Evolutionary conservation across 768 basidiomycete species (phyloP), one percentile per base, ranked within the genome.

Genomic region (Boletales sp.): DNA sequence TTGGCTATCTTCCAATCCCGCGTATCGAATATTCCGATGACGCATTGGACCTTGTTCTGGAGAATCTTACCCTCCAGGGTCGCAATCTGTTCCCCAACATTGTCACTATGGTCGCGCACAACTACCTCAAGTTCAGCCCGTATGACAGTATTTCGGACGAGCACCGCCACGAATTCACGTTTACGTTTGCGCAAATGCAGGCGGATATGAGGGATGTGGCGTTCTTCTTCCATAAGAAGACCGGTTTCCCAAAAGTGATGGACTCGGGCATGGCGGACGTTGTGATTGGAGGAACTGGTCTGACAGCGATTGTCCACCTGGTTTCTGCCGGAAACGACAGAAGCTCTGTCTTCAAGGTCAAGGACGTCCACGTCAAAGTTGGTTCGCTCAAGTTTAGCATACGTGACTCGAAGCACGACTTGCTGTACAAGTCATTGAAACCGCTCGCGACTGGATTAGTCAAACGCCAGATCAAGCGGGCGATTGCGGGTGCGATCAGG

Each of bases 21-120:
- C 86, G 93, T 32, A 82, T 94, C 64, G 94, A 97, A 69, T 98
- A 97, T 72, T 86, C 87, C 32, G 92, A 95, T 68, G 86, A 91
- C 45, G 63, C 76, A 7, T 71, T 94, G 52, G 94, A 97, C 59
- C 78, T 97, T 39, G 90, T 95, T 50, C 82, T 97, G 54, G 95
- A 97, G 76, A 97, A 95, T 67, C 79, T 97, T 31, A 87, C 89
- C 1, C 76, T 94, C 15, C 84, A 89, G 53, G 91, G 91, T 9
- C 81, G 84, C 37, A 95, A 97, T 71, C 71, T 99, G 3, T 86
- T 94, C 77, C 94, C 94, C 2, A 91, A 87, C 59, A 62, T 87
- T 51, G 76, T 90, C 43, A 71, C 77, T 5, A 53, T 88, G 48
- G 89, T 94, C 49, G 84, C 86, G 13, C 76, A 88, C 65, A 95